phyloP scores from a whole-genome alignment of 768 basidiomycete species.

The Boletus insuetus region DNA sequence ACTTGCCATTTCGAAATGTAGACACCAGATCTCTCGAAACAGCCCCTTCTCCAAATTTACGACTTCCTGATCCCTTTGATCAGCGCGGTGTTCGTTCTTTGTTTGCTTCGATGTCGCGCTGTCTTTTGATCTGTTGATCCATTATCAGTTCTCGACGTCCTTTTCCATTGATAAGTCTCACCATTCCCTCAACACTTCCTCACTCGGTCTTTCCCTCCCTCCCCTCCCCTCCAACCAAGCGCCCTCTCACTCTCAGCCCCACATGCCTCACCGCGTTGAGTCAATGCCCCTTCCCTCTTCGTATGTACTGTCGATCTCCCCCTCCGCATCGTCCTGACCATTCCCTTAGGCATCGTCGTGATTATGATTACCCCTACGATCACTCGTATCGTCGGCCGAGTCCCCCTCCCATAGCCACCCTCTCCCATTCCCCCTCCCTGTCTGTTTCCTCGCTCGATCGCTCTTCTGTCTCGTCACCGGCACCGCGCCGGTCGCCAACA shows the following conservation, averaged over 20 bases:
- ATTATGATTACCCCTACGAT: constrained; percentile 43
- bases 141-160: constrained; percentile 38
- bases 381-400: constrained; percentile 39
- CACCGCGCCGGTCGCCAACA: constrained; percentile 43
- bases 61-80: constrained; percentile 33
- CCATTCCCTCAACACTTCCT: constrained; percentile 20
- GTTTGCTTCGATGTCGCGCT: constrained; percentile 32
- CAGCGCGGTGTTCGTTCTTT: constrained; percentile 37
- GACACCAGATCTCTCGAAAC: constrained; percentile 34
- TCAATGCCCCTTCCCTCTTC: constrained; percentile 32
- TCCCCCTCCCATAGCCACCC: constrained; percentile 49
- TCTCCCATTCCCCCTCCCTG: constrained; percentile 58
- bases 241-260: constrained; percentile 11
- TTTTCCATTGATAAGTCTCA: constrained; percentile 38
- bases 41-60: constrained; percentile 33
- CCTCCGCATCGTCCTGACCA: constrained; percentile 32
- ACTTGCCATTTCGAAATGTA: constrained; percentile 28
- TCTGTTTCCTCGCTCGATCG: constrained; percentile 60
- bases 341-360: constrained; percentile 32
- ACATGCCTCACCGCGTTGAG: constrained; percentile 56
- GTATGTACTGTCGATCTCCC: constrained; percentile 27
- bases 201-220: constrained; percentile 17
- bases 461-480: constrained; percentile 58
- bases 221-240: constrained; percentile 14
- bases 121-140: constrained; percentile 39